A percentile compares a stretch with the other conserved stretches of the same genome.
Evolutionary conservation across 2,329 filamentous ascomycete genomes (phyloP).

Genomic region (Chalara sp.): DNA sequence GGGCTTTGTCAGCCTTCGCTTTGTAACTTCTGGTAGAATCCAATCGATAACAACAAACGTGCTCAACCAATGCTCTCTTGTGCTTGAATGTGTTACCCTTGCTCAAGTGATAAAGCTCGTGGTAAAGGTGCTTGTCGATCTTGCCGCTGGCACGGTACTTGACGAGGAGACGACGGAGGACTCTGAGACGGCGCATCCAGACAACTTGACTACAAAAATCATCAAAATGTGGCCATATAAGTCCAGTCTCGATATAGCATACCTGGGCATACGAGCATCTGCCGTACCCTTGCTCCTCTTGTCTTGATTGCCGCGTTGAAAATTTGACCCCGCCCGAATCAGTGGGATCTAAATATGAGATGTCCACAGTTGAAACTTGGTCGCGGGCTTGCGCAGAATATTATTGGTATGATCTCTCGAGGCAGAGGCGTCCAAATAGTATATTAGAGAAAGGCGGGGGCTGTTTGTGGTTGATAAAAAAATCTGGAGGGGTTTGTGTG

Average conservation of each 20-base stretch:
- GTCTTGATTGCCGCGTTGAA: too few relatives aligned
- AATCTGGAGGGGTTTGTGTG: too few relatives aligned
- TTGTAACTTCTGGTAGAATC: too few relatives aligned
- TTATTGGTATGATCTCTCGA: too few relatives aligned
- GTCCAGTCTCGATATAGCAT: constrained; percentile 41
- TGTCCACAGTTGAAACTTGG: too few relatives aligned
- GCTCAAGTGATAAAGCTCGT: constrained; percentile 99
- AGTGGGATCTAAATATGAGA: too few relatives aligned
- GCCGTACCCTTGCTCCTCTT: constrained; percentile 72
- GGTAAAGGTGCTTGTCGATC: constrained; percentile 99
- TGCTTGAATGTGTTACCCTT: constrained; percentile 99
- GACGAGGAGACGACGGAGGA: constrained; percentile 97
- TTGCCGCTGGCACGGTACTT: constrained; percentile 99
- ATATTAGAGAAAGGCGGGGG: too few relatives aligned
- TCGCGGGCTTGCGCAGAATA: too few relatives aligned
- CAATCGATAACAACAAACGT: too few relatives aligned
- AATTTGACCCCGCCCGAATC: too few relatives aligned
- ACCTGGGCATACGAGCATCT: constrained; percentile 98
- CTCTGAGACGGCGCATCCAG: constrained; percentile 99
- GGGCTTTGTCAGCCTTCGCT: constrained; percentile 98
- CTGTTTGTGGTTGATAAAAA: too few relatives aligned
- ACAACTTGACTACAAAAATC: constrained; percentile 67
- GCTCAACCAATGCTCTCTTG: constrained; percentile 99
- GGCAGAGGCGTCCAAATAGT: too few relatives aligned
- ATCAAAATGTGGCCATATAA: constrained; percentile 15